These are phyloP conservation scores for Chlamydomonas urium DNA, from an alignment of 139 green algal genomes.

Conservation along the genomic window DNA sequence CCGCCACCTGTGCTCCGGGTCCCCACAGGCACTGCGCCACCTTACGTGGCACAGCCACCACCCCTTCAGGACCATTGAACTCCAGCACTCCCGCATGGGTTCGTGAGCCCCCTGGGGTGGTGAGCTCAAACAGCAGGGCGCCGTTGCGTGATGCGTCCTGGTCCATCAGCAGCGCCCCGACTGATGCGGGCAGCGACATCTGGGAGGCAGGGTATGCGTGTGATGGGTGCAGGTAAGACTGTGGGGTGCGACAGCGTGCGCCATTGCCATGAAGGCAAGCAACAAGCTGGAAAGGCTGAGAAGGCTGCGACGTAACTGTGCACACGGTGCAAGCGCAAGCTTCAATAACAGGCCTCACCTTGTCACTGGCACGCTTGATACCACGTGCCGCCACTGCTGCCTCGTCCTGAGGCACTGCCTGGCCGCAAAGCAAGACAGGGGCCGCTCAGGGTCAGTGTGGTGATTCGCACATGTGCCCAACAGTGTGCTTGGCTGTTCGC, in stretches of 20 bases:
- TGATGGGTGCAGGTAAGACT: neutral
- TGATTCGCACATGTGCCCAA: too few species aligned
- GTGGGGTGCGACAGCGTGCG: neutral
- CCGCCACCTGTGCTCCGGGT: slow-evolving; percentile 2
- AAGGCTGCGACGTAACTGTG: neutral
- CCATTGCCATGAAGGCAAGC: neutral
- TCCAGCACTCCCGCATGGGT: slow-evolving; percentile 69
- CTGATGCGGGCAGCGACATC: slow-evolving; percentile 55
- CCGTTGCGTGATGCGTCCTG: slow-evolving; percentile 74
- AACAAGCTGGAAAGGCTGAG: neutral
- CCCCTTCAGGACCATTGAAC: slow-evolving; percentile 71
- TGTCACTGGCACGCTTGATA: slow-evolving; percentile 61
- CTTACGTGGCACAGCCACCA: slow-evolving; percentile 56
- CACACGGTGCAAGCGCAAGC: neutral
- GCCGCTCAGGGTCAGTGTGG: too few species aligned
- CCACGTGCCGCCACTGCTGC: slow-evolving; percentile 32
- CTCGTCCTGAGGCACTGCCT: slow-evolving; percentile 38
- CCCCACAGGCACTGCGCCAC: slow-evolving; percentile 62
- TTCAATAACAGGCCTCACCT: slow-evolving; percentile 32
- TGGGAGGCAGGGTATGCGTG: neutral
- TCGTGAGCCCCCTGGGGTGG: slow-evolving; percentile 19
- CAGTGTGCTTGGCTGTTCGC: too few species aligned
- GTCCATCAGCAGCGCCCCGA: slow-evolving; percentile 50
- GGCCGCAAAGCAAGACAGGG: too few species aligned
- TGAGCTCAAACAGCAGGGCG: slow-evolving; percentile 68